Evolutionary conservation across 352 stramenopile genomes (phyloP).

Genomic region (Globisporangium nagaii): DNA sequence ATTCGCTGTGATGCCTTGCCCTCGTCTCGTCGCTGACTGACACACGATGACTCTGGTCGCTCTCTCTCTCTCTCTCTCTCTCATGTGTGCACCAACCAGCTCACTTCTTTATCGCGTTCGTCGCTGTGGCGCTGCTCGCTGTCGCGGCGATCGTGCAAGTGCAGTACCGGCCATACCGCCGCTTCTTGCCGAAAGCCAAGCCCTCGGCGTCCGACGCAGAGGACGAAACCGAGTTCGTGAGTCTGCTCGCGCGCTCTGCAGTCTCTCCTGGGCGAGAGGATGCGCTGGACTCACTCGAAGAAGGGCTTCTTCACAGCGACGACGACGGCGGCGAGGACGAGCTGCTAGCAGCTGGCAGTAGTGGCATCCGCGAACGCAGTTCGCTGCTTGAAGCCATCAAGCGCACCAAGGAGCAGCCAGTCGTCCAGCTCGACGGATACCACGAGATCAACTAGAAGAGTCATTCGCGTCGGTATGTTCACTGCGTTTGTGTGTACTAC

Average conservation of each 20-base stretch:
- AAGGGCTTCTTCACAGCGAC: constrained; percentile 9
- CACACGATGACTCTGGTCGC: no score
- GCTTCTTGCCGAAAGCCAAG: constrained; percentile 5
- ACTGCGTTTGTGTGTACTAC: not conserved
- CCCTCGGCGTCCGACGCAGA: constrained; percentile 3
- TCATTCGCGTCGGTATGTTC: not conserved
- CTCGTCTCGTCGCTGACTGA: no score
- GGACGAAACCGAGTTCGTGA: constrained; percentile 7
- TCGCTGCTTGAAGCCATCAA: constrained; percentile 27
- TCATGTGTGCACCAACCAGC: constrained; percentile 5
- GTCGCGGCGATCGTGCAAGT: constrained; percentile 12
- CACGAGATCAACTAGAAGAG: constrained; percentile 34
- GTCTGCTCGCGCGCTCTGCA: constrained; percentile 5
- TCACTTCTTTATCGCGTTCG: constrained; percentile 19
- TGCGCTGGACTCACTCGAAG: constrained; percentile 11
- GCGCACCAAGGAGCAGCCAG: constrained; percentile 19
- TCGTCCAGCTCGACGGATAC: constrained; percentile 19
- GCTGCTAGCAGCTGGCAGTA: no score
- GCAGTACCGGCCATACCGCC: constrained; percentile 13
- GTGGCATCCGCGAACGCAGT: not conserved
- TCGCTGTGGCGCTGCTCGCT: constrained; percentile 10
- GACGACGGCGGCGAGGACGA: not conserved
- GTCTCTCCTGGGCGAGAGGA: not conserved
- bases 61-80: not conserved
- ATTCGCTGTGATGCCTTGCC: not conserved